Conservation (phyloP, 495 filamentous ascomycete species). For the Penicillium flavigenum region DNA sequence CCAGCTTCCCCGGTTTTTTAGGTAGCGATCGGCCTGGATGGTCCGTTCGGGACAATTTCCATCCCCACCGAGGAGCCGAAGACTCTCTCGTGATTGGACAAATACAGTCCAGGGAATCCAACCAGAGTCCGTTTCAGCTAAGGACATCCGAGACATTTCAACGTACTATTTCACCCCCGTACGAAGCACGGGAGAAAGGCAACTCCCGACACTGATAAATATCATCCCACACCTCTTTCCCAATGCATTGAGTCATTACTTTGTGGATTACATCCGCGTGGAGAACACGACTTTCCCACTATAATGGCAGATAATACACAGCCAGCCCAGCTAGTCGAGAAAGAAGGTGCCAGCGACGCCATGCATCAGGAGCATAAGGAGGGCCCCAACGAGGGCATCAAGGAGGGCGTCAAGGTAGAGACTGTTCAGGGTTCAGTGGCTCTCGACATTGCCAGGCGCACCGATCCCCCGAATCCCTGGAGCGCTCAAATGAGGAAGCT, state of each 20-base stretch:
- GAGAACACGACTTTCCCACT: neutral
- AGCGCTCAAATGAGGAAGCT: slow-evolving; percentile 15
- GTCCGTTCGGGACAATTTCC: neutral
- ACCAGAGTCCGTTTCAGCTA: slow-evolving; percentile 7
- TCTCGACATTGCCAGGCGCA: slow-evolving; percentile 16
- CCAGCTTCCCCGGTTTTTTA: neutral
- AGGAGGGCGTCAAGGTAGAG: slow-evolving; percentile 16
- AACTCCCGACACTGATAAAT: neutral
- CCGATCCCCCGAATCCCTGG: slow-evolving; percentile 17
- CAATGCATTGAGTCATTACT: neutral
- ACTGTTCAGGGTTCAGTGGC: slow-evolving; percentile 17
- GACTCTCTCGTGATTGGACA: neutral
- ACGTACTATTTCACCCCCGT: neutral
- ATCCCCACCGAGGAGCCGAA: neutral
- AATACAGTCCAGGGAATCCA: too few species aligned
- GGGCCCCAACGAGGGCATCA: slow-evolving; percentile 5
- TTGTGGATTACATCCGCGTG: neutral
- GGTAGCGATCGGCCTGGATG: neutral
- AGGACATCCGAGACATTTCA: slow-evolving; percentile 11
- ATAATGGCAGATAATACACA: slow-evolving; percentile 6
- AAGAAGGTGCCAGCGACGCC: neutral
- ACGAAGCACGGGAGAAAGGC: neutral
- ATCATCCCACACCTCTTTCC: too few species aligned
- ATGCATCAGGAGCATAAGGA: slow-evolving; percentile 13
- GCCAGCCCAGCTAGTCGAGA: neutral